Percentiles rank a stretch among this genome's conserved stretches.
Evolutionary conservation across 352 stramenopile genomes (phyloP).

Genomic region (Phytophthora europaea): DNA sequence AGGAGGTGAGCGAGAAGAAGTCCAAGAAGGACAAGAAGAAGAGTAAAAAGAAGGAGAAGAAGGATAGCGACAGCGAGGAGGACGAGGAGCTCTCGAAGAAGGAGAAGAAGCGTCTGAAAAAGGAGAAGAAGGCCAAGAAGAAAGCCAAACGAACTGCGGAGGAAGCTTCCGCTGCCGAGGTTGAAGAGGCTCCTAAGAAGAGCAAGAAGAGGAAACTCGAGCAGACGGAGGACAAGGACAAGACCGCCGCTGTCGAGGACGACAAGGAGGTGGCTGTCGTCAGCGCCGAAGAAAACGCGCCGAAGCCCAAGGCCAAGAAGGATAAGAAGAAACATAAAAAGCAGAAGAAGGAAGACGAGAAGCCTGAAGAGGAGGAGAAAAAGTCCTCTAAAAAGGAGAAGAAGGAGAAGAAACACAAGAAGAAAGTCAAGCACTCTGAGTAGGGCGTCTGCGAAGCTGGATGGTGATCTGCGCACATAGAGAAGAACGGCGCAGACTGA

Average conservation of each 20-base stretch:
- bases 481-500: slow-evolving; percentile 6
- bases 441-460: slow-evolving; percentile 10
- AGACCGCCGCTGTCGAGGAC: slow-evolving; percentile 37
- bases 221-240: slow-evolving; percentile 28
- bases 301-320: slow-evolving; percentile 42
- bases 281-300: slow-evolving; percentile 27
- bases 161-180: slow-evolving; percentile 30
- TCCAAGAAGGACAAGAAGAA: slow-evolving; percentile 39
- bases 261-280: slow-evolving; percentile 36
- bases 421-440: slow-evolving; percentile 52
- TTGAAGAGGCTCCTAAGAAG: slow-evolving; percentile 38
- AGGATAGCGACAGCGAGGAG: slow-evolving; percentile 21
- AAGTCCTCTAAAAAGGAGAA: slow-evolving; percentile 46
- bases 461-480: slow-evolving; percentile 16
- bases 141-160: slow-evolving; percentile 36
- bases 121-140: slow-evolving; percentile 53
- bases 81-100: slow-evolving; percentile 42
- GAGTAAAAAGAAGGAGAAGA: slow-evolving; percentile 38
- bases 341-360: slow-evolving; percentile 31
- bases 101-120: slow-evolving; percentile 56
- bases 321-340: slow-evolving; percentile 63
- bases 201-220: slow-evolving; percentile 57
- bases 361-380: slow-evolving; percentile 47
- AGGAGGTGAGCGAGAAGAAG: slow-evolving; percentile 34
- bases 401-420: slow-evolving; percentile 25